Evolutionary conservation across 2,329 filamentous ascomycete species (phyloP).

Genomic region (Stagonosporopsis vannaccii): DNA sequence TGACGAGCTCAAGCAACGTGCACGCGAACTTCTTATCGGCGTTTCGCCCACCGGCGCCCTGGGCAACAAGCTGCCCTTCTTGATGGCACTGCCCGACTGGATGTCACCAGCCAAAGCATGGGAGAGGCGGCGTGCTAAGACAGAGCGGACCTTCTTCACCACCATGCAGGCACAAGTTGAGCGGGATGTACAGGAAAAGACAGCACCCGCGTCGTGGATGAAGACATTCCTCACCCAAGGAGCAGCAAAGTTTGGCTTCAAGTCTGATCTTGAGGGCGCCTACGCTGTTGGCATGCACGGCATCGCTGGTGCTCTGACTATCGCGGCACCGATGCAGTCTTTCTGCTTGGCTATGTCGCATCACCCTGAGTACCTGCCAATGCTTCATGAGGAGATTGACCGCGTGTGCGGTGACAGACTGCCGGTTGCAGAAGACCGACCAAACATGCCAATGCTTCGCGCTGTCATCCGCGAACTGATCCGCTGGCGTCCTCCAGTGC

Average conservation of each 20-base stretch:
- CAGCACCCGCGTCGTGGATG: slow-evolving; percentile 53
- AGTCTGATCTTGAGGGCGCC: slow-evolving; percentile 54
- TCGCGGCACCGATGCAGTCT: slow-evolving; percentile 56
- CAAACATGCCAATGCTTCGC: slow-evolving; percentile 50
- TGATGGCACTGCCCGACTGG: slow-evolving; percentile 55
- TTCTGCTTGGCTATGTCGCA: slow-evolving; percentile 57
- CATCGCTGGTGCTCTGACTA: slow-evolving; percentile 56
- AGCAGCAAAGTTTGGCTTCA: slow-evolving; percentile 51
- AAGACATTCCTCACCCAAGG: slow-evolving; percentile 51
- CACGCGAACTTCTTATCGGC: slow-evolving; percentile 55
- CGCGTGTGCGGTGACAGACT: slow-evolving; percentile 50
- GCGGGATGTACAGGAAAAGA: slow-evolving; percentile 44
- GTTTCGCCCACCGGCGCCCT: slow-evolving; percentile 57
- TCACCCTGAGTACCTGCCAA: slow-evolving; percentile 53
- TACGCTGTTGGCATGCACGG: slow-evolving; percentile 58
- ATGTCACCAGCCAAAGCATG: slow-evolving; percentile 54
- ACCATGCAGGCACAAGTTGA: slow-evolving; percentile 54
- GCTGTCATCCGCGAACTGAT: slow-evolving; percentile 50
- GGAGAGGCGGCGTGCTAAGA: slow-evolving; percentile 53
- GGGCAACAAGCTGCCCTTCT: slow-evolving; percentile 55
- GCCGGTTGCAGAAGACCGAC: slow-evolving; percentile 47
- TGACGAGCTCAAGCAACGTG: slow-evolving; percentile 57
- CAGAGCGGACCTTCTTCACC: slow-evolving; percentile 54
- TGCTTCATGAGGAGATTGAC: slow-evolving; percentile 52
- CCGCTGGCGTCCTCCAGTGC: slow-evolving; percentile 56